Evolutionary conservation across 1,139 yeast species (phyloP).

Genomic region (Candida anutae): DNA sequence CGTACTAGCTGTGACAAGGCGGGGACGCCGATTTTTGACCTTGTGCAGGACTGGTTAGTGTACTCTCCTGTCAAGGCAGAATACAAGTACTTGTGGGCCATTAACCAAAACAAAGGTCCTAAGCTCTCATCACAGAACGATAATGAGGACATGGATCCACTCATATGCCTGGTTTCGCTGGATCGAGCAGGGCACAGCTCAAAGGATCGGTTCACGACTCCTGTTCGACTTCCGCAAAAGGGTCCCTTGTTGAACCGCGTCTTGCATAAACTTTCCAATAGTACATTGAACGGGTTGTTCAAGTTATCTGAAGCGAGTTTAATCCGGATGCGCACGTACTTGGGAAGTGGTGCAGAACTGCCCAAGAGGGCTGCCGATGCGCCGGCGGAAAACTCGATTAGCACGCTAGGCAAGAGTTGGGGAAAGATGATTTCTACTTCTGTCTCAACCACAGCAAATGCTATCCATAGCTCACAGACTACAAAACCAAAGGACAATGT

Average conservation of each 20-base stretch:
- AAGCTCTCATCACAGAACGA: neutral
- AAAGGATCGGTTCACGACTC: constrained; percentile 20
- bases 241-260: constrained; percentile 41
- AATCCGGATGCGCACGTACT: constrained; percentile 31
- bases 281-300: constrained; percentile 48
- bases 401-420: constrained; percentile 25
- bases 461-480: constrained; percentile 19
- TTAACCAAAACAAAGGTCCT: constrained; percentile 8
- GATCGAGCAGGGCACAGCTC: neutral
- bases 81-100: constrained; percentile 21
- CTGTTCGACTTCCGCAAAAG: constrained; percentile 39
- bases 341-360: constrained; percentile 13
- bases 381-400: constrained; percentile 14
- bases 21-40: constrained; percentile 38
- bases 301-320: constrained; percentile 44
- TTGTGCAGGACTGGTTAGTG: constrained; percentile 44
- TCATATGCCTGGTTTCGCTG: constrained; percentile 5
- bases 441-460: constrained; percentile 25
- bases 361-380: constrained; percentile 5
- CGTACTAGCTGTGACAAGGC: constrained; percentile 29
- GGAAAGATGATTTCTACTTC: constrained; percentile 25
- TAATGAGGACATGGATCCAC: constrained; percentile 6
- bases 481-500: constrained; percentile 25
- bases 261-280: constrained; percentile 39
- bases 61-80: constrained; percentile 38